phyloP scores from a whole-genome alignment of 257 asterid genomes.

The Fraxinus pennsylvanica region DNA sequence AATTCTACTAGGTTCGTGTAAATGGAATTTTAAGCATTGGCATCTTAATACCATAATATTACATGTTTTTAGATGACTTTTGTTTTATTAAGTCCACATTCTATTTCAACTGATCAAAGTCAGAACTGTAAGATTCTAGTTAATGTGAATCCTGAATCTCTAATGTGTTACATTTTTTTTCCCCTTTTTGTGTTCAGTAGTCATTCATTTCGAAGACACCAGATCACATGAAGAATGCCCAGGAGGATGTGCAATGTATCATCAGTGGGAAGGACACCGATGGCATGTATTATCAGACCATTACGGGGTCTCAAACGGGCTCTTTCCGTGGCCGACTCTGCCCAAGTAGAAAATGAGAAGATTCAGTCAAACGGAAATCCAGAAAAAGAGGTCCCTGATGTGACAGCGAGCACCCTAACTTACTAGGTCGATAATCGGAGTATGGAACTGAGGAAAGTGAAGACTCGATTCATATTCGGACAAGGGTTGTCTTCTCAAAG shows the following conservation, averaged over 20 bases:
- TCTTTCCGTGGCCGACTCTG: conserved; percentile 43
- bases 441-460: conserved; percentile 42
- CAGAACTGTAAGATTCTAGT: neutral
- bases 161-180: neutral
- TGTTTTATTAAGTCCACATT: no score
- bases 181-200: conserved; percentile 30
- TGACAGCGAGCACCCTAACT: conserved; percentile 7
- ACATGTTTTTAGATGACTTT: no score
- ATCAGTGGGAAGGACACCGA: conserved; percentile 72
- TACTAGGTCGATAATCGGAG: conserved; percentile 36
- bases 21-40: no score
- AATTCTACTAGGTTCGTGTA: no score
- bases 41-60: no score
- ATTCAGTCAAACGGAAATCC: conserved; percentile 21
- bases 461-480: conserved; percentile 37
- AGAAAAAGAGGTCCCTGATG: neutral
- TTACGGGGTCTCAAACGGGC: conserved; percentile 79
- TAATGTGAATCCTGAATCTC: neutral
- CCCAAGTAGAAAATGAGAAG: conserved; percentile 42
- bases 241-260: conserved; percentile 78
- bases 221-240: conserved; percentile 73
- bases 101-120: no score
- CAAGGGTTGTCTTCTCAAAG: conserved; percentile 45
- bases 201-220: conserved; percentile 80
- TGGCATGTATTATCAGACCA: conserved; percentile 79